Conservation (phyloP, 768 basidiomycete genomes). For the Amanita rubescens region DNA sequence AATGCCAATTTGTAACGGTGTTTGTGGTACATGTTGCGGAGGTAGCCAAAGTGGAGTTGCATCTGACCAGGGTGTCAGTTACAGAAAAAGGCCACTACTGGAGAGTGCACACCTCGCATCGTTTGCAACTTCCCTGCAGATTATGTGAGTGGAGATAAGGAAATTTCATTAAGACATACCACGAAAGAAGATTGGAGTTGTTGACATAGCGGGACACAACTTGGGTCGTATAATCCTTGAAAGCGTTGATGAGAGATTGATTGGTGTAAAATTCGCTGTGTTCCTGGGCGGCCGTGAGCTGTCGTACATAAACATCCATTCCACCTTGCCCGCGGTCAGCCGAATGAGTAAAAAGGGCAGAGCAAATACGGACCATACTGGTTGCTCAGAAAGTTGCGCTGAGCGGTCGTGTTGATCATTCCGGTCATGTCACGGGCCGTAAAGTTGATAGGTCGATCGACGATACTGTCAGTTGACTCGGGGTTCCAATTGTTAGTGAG, state of each 20-base stretch:
- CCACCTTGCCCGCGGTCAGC: slow-evolving; percentile 35
- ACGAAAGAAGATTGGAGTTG: slow-evolving; percentile 43
- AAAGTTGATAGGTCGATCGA: slow-evolving; percentile 13
- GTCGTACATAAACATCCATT: slow-evolving; percentile 59
- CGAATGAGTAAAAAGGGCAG: slow-evolving; percentile 1
- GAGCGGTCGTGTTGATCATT: slow-evolving; percentile 22
- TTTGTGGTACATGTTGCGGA: slow-evolving; percentile 37
- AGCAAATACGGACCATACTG: slow-evolving; percentile 42
- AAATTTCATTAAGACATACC: slow-evolving; percentile 24
- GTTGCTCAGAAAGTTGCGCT: slow-evolving; percentile 51
- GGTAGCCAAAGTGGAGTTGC: slow-evolving; percentile 45
- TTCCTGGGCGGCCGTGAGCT: slow-evolving; percentile 29
- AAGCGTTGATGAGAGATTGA: slow-evolving; percentile 38
- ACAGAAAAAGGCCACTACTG: neutral
- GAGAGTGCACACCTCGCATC: slow-evolving; percentile 45
- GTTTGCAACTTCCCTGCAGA: slow-evolving; percentile 55
- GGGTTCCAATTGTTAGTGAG: slow-evolving; percentile 62
- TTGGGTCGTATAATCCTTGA: slow-evolving; percentile 49
- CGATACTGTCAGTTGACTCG: slow-evolving; percentile 20
- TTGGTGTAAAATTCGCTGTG: slow-evolving; percentile 60
- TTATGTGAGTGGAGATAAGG: neutral
- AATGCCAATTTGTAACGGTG: slow-evolving; percentile 53
- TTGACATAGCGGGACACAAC: slow-evolving; percentile 51
- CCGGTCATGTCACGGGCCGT: slow-evolving; percentile 22
- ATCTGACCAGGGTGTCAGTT: slow-evolving; percentile 28